A percentile compares a stretch with the other conserved stretches of the same genome.
phyloP scores from a whole-genome alignment of 148 eudicot species.

The Chenopodium formosanum region DNA sequence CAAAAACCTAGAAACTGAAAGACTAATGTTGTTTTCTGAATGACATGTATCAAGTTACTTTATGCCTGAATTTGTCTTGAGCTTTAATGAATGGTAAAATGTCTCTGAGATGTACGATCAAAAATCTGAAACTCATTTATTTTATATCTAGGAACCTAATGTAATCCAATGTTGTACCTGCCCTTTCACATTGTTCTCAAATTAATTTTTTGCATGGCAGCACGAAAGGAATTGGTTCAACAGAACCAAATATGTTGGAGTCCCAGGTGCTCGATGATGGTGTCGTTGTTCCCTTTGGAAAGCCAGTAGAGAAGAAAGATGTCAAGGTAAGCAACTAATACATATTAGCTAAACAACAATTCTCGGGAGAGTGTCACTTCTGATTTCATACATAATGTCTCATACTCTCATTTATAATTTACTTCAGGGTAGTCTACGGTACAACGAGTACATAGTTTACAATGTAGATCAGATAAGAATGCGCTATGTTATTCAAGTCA shows the following conservation, averaged over 20 bases:
- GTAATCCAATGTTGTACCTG: neutral
- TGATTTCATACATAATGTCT: too few relatives aligned
- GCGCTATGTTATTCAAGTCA: conserved; percentile 82
- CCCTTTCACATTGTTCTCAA: neutral
- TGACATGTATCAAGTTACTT: neutral
- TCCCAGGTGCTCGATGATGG: conserved; percentile 68
- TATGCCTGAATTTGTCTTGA: neutral
- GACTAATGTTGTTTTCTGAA: neutral
- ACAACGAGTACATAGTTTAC: conserved; percentile 94
- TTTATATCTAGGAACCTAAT: neutral
- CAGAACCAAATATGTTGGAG: conserved; percentile 69
- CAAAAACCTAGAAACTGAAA: neutral
- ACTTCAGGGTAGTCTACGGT: conserved; percentile 66
- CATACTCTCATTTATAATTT: neutral
- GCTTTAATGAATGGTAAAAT: neutral
- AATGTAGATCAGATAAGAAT: conserved; percentile 87
- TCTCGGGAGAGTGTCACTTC: neutral
- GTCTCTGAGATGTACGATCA: neutral
- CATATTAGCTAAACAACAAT: neutral
- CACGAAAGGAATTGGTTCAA: conserved; percentile 92
- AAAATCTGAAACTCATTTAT: neutral
- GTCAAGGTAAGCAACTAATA: conserved; percentile 34
- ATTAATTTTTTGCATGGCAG: conserved; percentile 38
- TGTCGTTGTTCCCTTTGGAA: conserved; percentile 71
- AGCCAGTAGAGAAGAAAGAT: conserved; percentile 49